phyloP scores from a whole-genome alignment of 192 early-diverging fungal genomes.

The Coemansia sp. region DNA sequence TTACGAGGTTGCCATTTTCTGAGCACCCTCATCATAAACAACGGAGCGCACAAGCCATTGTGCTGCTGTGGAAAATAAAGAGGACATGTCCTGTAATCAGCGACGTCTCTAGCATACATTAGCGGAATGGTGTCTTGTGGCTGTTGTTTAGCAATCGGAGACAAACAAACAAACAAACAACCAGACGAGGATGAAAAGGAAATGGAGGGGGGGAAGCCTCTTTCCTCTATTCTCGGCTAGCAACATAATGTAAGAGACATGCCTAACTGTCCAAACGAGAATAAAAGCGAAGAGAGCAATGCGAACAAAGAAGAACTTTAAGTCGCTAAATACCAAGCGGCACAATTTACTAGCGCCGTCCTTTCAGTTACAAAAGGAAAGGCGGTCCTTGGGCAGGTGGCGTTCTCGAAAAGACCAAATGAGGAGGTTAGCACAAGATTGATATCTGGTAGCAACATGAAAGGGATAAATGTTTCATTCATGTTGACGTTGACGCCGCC shows the following conservation, averaged over 20 bases:
- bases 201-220: background rate
- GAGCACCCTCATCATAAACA: background rate
- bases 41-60: background rate
- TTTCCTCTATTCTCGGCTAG: background rate
- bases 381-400: background rate
- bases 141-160: background rate
- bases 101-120: background rate
- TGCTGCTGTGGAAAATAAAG: background rate
- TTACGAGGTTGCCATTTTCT: background rate
- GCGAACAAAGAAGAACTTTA: background rate
- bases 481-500: background rate
- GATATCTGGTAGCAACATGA: slow-evolving; percentile 3
- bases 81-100: background rate
- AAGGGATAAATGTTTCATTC: background rate
- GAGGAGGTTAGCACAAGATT: background rate
- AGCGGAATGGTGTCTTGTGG: background rate
- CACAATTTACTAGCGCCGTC: background rate
- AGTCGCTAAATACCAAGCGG: background rate
- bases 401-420: background rate
- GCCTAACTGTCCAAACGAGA: background rate
- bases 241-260: background rate
- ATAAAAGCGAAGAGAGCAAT: background rate
- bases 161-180: background rate
- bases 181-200: no score
- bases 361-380: background rate